These are phyloP conservation scores for Nothopassalora personata DNA, from an alignment of 2,329 filamentous ascomycete genomes.

Conservation along the genomic window DNA sequence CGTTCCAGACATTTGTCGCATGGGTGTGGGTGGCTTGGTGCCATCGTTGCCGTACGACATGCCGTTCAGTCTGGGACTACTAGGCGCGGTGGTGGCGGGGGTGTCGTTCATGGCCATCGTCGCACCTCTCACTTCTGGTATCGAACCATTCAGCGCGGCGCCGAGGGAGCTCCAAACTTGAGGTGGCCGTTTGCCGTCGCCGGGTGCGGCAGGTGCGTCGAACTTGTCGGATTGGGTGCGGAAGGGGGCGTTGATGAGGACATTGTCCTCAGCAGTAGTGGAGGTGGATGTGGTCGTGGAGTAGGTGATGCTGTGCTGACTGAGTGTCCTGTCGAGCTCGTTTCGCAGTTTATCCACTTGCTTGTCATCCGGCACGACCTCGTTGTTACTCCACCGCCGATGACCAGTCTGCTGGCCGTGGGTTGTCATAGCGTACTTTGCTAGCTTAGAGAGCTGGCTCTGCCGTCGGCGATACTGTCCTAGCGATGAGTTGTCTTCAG, in stretches of 20 bases:
- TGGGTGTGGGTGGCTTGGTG: constrained; percentile 51
- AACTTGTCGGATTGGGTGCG: constrained; percentile 4
- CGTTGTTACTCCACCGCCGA: constrained; percentile 18
- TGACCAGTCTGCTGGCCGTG: constrained; percentile 19
- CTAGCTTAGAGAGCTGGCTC: constrained; percentile 28
- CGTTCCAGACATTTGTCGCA: constrained; percentile 67
- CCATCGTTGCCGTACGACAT: constrained; percentile 19
- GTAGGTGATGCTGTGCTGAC: constrained; percentile 8
- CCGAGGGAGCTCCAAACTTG: constrained; percentile 20
- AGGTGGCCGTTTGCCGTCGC: constrained; percentile 7
- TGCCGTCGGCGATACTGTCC: constrained; percentile 31
- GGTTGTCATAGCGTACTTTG: constrained; percentile 28
- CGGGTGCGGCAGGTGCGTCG: constrained; percentile 4
- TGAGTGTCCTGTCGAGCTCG: constrained; percentile 28
- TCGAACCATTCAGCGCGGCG: constrained; percentile 24
- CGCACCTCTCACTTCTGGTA: constrained; percentile 22
- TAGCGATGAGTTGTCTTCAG: constrained; percentile 26
- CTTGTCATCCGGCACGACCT: constrained; percentile 17
- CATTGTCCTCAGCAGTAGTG: neutral
- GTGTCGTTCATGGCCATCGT: constrained; percentile 55
- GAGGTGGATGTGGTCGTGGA: too few species aligned
- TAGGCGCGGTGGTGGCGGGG: constrained; percentile 56
- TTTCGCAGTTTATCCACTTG: constrained; percentile 28
- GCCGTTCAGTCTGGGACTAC: constrained; percentile 36
- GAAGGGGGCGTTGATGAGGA: neutral